Evolutionary conservation across 2,329 filamentous ascomycete species (phyloP).

Genomic region (Neophaeococcomyces mojaviensis): DNA sequence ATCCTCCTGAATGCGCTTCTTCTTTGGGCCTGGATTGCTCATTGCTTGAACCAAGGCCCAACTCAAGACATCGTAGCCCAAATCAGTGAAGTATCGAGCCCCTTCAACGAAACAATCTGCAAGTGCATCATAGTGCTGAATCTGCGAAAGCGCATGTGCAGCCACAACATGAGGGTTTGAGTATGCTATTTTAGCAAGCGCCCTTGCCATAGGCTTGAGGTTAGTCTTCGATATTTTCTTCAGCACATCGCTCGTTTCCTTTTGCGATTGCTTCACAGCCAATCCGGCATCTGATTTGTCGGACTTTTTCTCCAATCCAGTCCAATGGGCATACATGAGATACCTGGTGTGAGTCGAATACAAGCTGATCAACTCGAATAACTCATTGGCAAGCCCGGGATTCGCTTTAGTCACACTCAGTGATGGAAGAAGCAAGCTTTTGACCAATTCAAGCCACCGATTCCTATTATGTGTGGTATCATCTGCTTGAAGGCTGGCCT

Average conservation of each 20-base stretch:
- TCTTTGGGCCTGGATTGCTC: slow-evolving; percentile 49
- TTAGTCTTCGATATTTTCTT: slow-evolving; percentile 88
- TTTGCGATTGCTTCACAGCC: slow-evolving; percentile 67
- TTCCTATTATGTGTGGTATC: slow-evolving; percentile 59
- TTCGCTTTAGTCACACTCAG: slow-evolving; percentile 82
- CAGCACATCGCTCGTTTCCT: slow-evolving; percentile 76
- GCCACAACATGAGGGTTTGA: slow-evolving; percentile 89
- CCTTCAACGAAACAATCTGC: slow-evolving; percentile 94
- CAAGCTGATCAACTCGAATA: slow-evolving; percentile 73
- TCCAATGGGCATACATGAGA: slow-evolving; percentile 90
- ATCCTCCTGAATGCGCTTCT: slow-evolving; percentile 48
- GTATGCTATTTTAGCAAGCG: slow-evolving; percentile 84
- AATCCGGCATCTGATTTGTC: slow-evolving; percentile 67
- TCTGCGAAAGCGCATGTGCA: slow-evolving; percentile 77
- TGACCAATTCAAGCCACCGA: slow-evolving; percentile 79
- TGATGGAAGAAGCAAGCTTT: slow-evolving; percentile 76
- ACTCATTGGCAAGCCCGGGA: slow-evolving; percentile 72
- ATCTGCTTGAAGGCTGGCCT: slow-evolving; percentile 64
- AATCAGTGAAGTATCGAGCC: slow-evolving; percentile 82
- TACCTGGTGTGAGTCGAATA: slow-evolving; percentile 74
- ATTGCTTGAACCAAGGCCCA: slow-evolving; percentile 80
- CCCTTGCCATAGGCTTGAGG: slow-evolving; percentile 74
- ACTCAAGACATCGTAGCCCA: slow-evolving; percentile 87
- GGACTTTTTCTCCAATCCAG: slow-evolving; percentile 63
- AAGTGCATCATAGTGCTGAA: slow-evolving; percentile 89